phyloP scores from a whole-genome alignment of 1,139 yeast genomes.

The Hanseniaspora gamundiae region DNA sequence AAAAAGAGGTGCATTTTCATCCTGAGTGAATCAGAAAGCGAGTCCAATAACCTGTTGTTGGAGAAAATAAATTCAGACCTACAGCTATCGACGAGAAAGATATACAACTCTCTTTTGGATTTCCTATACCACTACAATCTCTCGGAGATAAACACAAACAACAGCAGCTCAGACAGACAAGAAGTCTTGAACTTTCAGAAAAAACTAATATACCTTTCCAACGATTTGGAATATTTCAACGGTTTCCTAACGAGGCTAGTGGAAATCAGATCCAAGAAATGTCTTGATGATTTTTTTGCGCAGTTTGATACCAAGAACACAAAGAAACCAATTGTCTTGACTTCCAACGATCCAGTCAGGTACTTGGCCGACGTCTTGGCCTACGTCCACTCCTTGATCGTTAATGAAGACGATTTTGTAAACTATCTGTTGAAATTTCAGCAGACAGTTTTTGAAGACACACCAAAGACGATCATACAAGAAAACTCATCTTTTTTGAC shows the following conservation, averaged over 20 bases:
- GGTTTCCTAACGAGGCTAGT: conserved; percentile 46
- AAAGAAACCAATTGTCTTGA: conserved; percentile 44
- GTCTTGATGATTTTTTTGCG: conserved; percentile 46
- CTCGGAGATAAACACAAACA: conserved; percentile 10
- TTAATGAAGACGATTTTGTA: conserved; percentile 74
- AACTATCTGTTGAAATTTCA: conserved; percentile 39
- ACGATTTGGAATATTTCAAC: conserved; percentile 31
- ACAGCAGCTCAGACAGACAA: conserved; percentile 9
- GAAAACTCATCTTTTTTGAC: conserved; percentile 18
- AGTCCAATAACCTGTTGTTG: conserved; percentile 61
- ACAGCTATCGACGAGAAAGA: conserved; percentile 25
- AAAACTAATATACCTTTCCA: conserved; percentile 23
- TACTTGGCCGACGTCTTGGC: conserved; percentile 85
- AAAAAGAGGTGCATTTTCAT: conserved; percentile 58
- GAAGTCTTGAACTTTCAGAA: conserved; percentile 20
- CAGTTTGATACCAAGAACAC: conserved; percentile 31
- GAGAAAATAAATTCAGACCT: conserved; percentile 37
- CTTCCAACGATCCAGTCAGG: conserved; percentile 71
- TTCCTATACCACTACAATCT: conserved; percentile 21
- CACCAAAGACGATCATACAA: conserved; percentile 16
- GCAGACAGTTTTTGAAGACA: conserved; percentile 19
- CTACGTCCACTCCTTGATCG: conserved; percentile 78
- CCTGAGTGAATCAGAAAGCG: conserved; percentile 40
- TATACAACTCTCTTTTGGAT: conserved; percentile 26
- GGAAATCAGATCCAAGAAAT: conserved; percentile 41